Conservation (phyloP, 2,329 filamentous ascomycete species). For the Elsinoe australis region DNA sequence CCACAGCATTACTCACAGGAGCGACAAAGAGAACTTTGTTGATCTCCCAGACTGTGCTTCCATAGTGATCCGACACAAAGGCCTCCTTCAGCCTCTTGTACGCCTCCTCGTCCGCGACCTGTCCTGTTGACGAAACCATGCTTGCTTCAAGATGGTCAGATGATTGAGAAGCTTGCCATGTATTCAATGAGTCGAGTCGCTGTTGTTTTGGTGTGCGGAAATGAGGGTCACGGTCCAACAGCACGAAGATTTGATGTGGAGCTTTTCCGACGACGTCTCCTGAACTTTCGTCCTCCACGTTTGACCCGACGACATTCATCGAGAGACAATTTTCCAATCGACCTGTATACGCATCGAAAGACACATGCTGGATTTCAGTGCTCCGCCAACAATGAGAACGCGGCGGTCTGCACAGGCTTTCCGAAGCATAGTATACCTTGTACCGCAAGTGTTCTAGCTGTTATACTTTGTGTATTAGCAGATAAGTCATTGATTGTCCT, state of each 20-base stretch:
- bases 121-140: conserved; percentile 25
- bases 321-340: too few species aligned
- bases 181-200: background rate
- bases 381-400: too few species aligned
- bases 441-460: too few species aligned
- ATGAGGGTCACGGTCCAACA: background rate
- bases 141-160: background rate
- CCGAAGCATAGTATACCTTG: too few species aligned
- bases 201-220: background rate
- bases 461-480: too few species aligned
- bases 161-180: background rate
- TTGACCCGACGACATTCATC: background rate
- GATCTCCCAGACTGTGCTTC: conserved; percentile 77
- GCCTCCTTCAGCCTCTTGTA: conserved; percentile 93
- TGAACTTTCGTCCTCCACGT: background rate
- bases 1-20: conserved; percentile 53
- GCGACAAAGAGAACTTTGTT: conserved; percentile 78
- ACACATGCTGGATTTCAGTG: too few species aligned
- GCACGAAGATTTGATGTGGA: conserved; percentile 11
- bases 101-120: conserved; percentile 32
- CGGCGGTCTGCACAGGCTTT: too few species aligned
- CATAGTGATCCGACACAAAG: conserved; percentile 85
- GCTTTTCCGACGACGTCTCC: conserved; percentile 9
- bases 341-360: too few species aligned
- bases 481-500: too few species aligned